A percentile compares a stretch with the other conserved stretches of the same genome.
Evolutionary conservation across 2,329 filamentous ascomycete genomes (phyloP).

Genomic region (Xylaria sp.): DNA sequence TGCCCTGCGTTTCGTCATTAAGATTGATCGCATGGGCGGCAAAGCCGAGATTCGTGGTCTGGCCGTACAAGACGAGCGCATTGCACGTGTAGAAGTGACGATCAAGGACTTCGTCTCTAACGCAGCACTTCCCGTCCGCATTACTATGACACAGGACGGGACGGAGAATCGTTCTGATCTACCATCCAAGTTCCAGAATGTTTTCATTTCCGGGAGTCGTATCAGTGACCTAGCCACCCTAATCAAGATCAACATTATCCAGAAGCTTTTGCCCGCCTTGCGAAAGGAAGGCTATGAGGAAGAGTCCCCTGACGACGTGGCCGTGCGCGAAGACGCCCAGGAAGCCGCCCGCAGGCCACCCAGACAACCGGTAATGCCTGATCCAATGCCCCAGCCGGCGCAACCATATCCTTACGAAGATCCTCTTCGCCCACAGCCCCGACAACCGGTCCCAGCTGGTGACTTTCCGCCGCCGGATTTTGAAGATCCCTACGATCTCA

Average conservation of each 20-base stretch:
- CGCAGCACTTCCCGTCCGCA: conserved; percentile 65
- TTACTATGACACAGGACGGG: conserved; percentile 59
- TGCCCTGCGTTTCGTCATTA: conserved; percentile 84
- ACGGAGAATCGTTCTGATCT: conserved; percentile 64
- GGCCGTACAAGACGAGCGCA: conserved; percentile 82
- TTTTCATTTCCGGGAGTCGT: conserved; percentile 79
- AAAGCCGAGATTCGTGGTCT: conserved; percentile 88
- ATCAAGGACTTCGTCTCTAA: conserved; percentile 79
- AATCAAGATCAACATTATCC: conserved; percentile 83
- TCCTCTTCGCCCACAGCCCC: conserved; percentile 70
- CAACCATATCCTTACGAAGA: conserved; percentile 75
- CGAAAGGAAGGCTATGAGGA: conserved; percentile 84
- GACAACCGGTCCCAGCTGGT: conserved; percentile 72
- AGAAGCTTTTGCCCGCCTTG: conserved; percentile 82
- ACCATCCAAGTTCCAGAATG: conserved; percentile 61
- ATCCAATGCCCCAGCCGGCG: conserved; percentile 67
- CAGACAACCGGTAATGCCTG: conserved; percentile 58
- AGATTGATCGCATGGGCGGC: conserved; percentile 81
- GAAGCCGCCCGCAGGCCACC: conserved; percentile 56
- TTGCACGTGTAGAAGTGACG: conserved; percentile 79
- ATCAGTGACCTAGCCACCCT: conserved; percentile 75
- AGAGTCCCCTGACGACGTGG: conserved; percentile 61
- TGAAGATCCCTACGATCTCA: conserved; percentile 91
- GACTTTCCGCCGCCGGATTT: conserved; percentile 91
- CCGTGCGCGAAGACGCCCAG: conserved; percentile 56